Conservation (phyloP, 106 monocot species). For the Xerophyta viscosa region DNA sequence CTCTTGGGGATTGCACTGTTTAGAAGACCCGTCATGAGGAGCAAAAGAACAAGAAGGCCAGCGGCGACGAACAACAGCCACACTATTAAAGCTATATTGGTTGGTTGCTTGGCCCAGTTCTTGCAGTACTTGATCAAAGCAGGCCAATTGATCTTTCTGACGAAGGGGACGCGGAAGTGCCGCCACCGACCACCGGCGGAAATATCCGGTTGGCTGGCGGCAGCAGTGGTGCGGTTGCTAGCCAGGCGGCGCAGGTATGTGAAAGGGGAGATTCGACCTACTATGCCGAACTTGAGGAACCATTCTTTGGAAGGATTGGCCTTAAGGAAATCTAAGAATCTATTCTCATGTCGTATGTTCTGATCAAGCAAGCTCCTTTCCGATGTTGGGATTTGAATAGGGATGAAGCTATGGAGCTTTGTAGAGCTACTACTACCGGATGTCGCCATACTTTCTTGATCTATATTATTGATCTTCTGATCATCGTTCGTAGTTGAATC, state of each 20-base stretch:
- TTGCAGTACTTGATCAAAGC: conserved; percentile 29
- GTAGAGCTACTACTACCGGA: background rate
- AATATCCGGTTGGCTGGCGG: too few relatives aligned
- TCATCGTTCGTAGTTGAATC: background rate
- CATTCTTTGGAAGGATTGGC: conserved; percentile 26
- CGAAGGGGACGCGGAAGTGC: conserved; percentile 28
- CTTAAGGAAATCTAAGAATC: conserved; percentile 36
- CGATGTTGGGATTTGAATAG: conserved; percentile 12
- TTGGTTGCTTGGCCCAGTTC: conserved; percentile 67
- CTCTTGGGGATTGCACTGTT: conserved; percentile 13
- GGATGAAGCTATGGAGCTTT: conserved; percentile 9
- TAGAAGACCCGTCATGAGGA: too few relatives aligned
- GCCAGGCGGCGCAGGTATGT: too few relatives aligned
- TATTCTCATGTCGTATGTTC: background rate
- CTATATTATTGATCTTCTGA: background rate
- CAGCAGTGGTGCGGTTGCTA: too few relatives aligned
- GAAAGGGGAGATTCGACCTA: conserved; percentile 6
- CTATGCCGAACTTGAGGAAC: conserved; percentile 16
- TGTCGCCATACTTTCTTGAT: background rate
- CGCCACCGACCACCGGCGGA: conserved; percentile 1
- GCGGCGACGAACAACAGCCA: conserved; percentile 68
- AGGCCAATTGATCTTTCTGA: conserved; percentile 49
- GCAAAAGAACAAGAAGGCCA: conserved; percentile 30
- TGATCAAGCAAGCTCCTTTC: conserved; percentile 8
- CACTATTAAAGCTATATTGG: conserved; percentile 62